Evolutionary conservation across 2,329 filamentous ascomycete genomes (phyloP).

Genomic region (Colletotrichum agaves): DNA sequence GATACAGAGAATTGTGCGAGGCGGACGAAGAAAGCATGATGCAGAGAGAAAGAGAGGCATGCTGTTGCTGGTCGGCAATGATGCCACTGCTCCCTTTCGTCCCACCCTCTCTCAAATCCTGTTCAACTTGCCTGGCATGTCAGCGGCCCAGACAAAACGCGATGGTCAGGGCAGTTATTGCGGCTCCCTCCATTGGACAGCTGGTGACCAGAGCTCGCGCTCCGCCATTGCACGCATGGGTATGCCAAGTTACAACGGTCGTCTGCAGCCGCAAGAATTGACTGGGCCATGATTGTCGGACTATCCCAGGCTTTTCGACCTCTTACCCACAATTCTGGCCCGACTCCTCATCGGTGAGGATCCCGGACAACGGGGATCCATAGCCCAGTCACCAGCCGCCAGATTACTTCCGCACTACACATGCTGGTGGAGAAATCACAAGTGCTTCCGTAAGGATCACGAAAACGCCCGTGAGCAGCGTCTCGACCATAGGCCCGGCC

Average conservation of each 20-base stretch:
- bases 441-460: neutral
- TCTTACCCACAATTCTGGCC: conserved; percentile 19
- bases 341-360: conserved; percentile 28
- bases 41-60: conserved; percentile 18
- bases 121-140: conserved; percentile 10
- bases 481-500: neutral
- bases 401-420: too few species aligned
- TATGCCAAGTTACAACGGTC: conserved; percentile 35
- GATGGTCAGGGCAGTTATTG: conserved; percentile 18
- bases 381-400: conserved; percentile 1
- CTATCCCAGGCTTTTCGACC: conserved; percentile 14
- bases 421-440: conserved; percentile 2
- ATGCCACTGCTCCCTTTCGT: conserved; percentile 24
- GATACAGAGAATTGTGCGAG: conserved; percentile 4
- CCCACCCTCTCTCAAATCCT: conserved; percentile 19
- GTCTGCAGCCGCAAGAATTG: conserved; percentile 32
- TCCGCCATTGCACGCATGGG: conserved; percentile 29
- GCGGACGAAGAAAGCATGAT: conserved; percentile 11
- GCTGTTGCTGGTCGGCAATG: conserved; percentile 16
- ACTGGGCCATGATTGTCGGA: conserved; percentile 23
- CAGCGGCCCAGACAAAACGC: conserved; percentile 16
- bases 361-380: conserved; percentile 6
- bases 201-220: conserved; percentile 9
- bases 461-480: neutral
- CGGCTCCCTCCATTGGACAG: conserved; percentile 30